Evolutionary conservation across 345 rosid species (phyloP), one percentile per base, ranked within the genome.

Genomic region (Raphanus sativus): DNA sequence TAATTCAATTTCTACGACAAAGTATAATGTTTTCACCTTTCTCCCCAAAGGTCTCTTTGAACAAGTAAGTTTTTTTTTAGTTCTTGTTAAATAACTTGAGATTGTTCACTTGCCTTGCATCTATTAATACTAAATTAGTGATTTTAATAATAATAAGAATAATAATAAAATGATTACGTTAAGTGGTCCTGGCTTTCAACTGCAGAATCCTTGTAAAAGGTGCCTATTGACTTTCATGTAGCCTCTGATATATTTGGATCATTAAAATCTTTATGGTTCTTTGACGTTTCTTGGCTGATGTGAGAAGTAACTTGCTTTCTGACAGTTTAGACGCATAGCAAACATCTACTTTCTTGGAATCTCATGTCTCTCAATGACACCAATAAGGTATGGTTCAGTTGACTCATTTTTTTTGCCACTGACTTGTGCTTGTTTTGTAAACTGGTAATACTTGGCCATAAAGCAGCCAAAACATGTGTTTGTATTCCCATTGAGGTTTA

Each of bases 301-400:
- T 73, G 62, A 73, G 65, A 70, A 67, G 40, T 67, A 40, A 32
- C 75, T 61, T 85, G 34, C 82, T 87, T 79, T 73, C 65, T 90
- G 90, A 82, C 98, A 93, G 99, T 95, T 95, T 84, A 90, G 99
- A 85, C 98, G 98, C 85, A 97, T 95, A 70, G 99, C 99, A 17
- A 95, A 95, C 76, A 82, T 87, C 69, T 95, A 95, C 90, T 93
- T 95, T 81, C 93, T 95, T 78, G 85, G 89, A 85, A 94, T 96
- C 68, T 93, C 99, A 54, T 90, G 91, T 81, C 85, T 96, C 69
- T 96, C 99, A 12, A 86, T 91, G 80, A 93, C 98, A 48, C 98
- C 98, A 38, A 91, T 93, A 85, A 96, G 99, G 99, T 93, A 86
- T 66, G 67, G 67, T 65, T 52, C 38, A 28, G 9, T 64, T 55